Evolutionary conservation across 495 filamentous ascomycete genomes (phyloP), one percentile per base, ranked within the genome.

Genomic region (Diplogelasinospora grovesii): DNA sequence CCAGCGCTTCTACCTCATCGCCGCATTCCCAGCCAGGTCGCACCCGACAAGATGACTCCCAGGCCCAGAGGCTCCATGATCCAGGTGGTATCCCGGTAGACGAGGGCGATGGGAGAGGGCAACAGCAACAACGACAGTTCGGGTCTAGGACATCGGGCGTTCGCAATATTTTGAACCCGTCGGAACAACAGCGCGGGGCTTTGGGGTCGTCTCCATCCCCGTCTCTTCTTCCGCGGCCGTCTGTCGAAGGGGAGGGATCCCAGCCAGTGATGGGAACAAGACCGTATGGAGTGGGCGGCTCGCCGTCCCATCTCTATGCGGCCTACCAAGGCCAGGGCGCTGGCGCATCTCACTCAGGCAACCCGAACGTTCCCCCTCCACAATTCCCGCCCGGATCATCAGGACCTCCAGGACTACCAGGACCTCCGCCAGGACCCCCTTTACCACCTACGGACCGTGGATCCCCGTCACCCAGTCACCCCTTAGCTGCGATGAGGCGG

Each of bases 111-210:
- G 64, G 50, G 19, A 35, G 59, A 48, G 53, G 48, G 29, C 57
- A 62, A 25, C 60, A n/a, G n/a, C n/a, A n/a, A n/a, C n/a, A n/a
- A n/a, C n/a, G n/a, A n/a, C n/a, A 62, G 3, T 37, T 56, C 27
- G 61, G 59, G 39, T 54, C 63, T 36, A 63, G 65, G 56, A 50
- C 63, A 33, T 60, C 71, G 18, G 70, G 64, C 36, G 66, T 74
- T 11, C 69, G 63, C 41, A 69, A 64, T n/a, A 76, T 75, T 37
- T 46, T 74, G 19, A 75, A 77, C 44, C 70, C 70, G 18, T 34
- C 61, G 11, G 64, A 66, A 18, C 51, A 64, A 20, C n/a, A n/a
- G n/a, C 50, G 52, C 16, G 48, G 36, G 20, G 36, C 37, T 21
- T 32, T 46, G 10, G 53, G 45, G 22, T 48, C 54, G 7, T 39